phyloP scores from a whole-genome alignment of 1,139 yeast genomes.

The Lodderomyces orthopsilosis region DNA sequence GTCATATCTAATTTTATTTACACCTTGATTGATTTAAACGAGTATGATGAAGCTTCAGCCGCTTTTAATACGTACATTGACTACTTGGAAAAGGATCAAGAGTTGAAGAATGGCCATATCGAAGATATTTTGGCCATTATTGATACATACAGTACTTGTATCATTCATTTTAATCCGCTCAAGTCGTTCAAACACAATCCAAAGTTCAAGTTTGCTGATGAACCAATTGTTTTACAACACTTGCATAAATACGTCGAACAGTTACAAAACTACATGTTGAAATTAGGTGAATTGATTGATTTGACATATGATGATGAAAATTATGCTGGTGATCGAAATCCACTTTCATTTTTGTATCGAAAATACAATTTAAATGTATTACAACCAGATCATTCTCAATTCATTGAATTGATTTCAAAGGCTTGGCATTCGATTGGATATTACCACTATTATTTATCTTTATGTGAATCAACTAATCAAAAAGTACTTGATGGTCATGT shows the following conservation, averaged over 20 bases:
- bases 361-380: conserved; percentile 36
- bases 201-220: conserved; percentile 28
- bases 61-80: conserved; percentile 38
- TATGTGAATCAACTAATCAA: conserved; percentile 26
- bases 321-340: conserved; percentile 16
- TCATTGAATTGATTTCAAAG: conserved; percentile 31
- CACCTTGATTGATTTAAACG: conserved; percentile 33
- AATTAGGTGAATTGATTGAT: conserved; percentile 24
- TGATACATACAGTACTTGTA: conserved; percentile 35
- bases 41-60: conserved; percentile 45
- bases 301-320: conserved; percentile 29
- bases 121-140: conserved; percentile 37
- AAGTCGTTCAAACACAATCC: conserved; percentile 21
- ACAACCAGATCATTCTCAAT: conserved; percentile 28
- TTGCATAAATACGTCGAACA: conserved; percentile 20
- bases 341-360: conserved; percentile 37
- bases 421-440: conserved; percentile 43
- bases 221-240: conserved; percentile 21
- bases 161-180: conserved; percentile 38
- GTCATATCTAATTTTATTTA: conserved; percentile 34
- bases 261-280: conserved; percentile 24
- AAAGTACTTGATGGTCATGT: conserved; percentile 20
- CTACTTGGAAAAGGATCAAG: conserved; percentile 35
- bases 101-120: conserved; percentile 31
- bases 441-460: conserved; percentile 29